Conservation (phyloP, 1,139 yeast genomes). For the Yamadazyma sp. region DNA sequence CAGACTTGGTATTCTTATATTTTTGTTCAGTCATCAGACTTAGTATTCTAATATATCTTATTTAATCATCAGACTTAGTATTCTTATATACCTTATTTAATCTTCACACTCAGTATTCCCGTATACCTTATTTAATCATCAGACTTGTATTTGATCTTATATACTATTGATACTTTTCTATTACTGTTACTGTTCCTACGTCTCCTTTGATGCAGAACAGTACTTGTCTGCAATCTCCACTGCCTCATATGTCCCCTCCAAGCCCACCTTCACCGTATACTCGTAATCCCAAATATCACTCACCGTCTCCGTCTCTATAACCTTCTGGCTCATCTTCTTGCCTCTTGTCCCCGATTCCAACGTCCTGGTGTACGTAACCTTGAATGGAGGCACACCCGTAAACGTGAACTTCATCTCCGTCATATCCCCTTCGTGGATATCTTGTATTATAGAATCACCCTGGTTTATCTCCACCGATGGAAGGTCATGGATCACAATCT, state of each 20-base stretch:
- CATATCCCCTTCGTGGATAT: conserved; percentile 88
- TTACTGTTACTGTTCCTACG: too few relatives aligned
- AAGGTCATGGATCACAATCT: conserved; percentile 65
- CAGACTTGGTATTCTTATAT: too few relatives aligned
- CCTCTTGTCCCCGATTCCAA: conserved; percentile 37
- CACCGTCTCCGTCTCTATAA: conserved; percentile 77
- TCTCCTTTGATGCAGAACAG: conserved; percentile 54
- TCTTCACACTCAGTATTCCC: too few relatives aligned
- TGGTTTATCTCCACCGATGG: conserved; percentile 91
- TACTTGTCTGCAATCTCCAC: conserved; percentile 78
- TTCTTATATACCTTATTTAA: too few relatives aligned
- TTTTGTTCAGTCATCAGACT: too few relatives aligned
- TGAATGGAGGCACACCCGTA: conserved; percentile 73
- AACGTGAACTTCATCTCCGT: conserved; percentile 69
- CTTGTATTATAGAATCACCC: conserved; percentile 69
- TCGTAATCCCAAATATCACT: conserved; percentile 67
- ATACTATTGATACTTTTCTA: conserved; percentile 1
- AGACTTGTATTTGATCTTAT: neutral
- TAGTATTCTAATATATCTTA: too few relatives aligned
- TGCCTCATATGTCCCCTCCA: conserved; percentile 95
- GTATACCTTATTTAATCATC: too few relatives aligned
- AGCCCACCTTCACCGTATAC: conserved; percentile 70
- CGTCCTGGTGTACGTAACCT: conserved; percentile 54
- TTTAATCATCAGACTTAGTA: too few relatives aligned
- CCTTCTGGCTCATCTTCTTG: conserved; percentile 28